These are phyloP conservation scores for Wilhelminamyces savonicus DNA, from an alignment of 805 yeast species.

Conservation along the genomic window DNA sequence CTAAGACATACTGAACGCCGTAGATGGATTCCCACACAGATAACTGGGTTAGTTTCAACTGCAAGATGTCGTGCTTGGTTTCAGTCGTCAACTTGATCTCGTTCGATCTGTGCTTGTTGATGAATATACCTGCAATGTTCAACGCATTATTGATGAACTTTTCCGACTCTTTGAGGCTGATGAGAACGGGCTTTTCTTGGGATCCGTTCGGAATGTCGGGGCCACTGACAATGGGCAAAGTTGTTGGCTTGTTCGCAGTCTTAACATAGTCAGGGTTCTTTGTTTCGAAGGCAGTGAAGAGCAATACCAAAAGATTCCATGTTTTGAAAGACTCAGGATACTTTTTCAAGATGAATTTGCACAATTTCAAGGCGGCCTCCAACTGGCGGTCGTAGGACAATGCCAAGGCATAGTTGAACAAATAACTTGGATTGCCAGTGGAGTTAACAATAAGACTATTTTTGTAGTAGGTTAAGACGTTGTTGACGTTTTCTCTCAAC, in stretches of 20 bases:
- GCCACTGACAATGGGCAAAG: background rate
- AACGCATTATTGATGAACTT: slow-evolving; percentile 50
- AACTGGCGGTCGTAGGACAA: slow-evolving; percentile 40
- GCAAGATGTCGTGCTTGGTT: slow-evolving; percentile 46
- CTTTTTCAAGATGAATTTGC: slow-evolving; percentile 44
- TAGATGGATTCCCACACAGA: slow-evolving; percentile 58
- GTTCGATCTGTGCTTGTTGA: slow-evolving; percentile 19
- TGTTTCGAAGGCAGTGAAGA: slow-evolving; percentile 58
- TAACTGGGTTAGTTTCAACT: slow-evolving; percentile 70
- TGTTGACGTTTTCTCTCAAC: slow-evolving; percentile 10
- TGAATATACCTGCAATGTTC: slow-evolving; percentile 31
- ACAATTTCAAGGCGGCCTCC: slow-evolving; percentile 36
- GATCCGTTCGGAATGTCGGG: background rate
- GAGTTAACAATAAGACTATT: slow-evolving; percentile 31
- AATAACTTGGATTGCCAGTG: slow-evolving; percentile 21
- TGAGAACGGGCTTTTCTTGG: background rate
- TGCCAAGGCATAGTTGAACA: slow-evolving; percentile 42
- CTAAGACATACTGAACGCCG: slow-evolving; percentile 54
- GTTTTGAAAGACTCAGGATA: slow-evolving; percentile 53
- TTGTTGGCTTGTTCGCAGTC: background rate
- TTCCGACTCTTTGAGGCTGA: slow-evolving; percentile 38
- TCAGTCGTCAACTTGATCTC: slow-evolving; percentile 18
- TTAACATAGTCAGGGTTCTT: slow-evolving; percentile 15
- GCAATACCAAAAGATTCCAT: slow-evolving; percentile 61
- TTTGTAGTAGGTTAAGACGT: slow-evolving; percentile 21